Evolutionary conservation across 805 yeast species (phyloP).

Genomic region (Candida andamanensis): DNA sequence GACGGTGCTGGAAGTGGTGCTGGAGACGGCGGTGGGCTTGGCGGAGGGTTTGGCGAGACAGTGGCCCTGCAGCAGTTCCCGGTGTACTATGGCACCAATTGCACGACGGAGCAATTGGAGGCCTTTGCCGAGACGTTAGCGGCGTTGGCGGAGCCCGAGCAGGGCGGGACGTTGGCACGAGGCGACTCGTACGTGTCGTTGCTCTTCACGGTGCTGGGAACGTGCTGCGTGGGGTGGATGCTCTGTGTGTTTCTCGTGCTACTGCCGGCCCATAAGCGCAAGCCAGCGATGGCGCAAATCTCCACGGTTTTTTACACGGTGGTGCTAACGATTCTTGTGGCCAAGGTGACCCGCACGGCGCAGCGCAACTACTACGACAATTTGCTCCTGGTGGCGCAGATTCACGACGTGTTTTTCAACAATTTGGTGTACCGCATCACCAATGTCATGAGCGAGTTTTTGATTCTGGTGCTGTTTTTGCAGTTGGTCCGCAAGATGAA

Average conservation of each 20-base stretch:
- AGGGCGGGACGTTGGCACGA: conserved; percentile 14
- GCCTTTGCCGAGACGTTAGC: too few species aligned
- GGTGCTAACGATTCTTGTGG: conserved; percentile 47
- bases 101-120: conserved; percentile 1
- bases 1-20: too few species aligned
- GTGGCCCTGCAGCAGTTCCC: conserved; percentile 19
- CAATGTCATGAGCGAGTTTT: conserved; percentile 35
- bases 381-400: conserved; percentile 46
- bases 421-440: conserved; percentile 34
- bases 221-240: conserved; percentile 68
- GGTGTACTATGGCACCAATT: conserved; percentile 44
- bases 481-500: conserved; percentile 33
- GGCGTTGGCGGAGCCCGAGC: too few species aligned
- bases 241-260: conserved; percentile 51
- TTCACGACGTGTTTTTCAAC: conserved; percentile 34
- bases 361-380: conserved; percentile 47
- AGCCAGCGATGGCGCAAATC: conserved; percentile 53
- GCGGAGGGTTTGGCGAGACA: not conserved
- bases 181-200: conserved; percentile 43
- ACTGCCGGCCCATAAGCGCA: conserved; percentile 43
- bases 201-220: conserved; percentile 48
- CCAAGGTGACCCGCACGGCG: conserved; percentile 42
- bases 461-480: conserved; percentile 51
- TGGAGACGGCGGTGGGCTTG: too few species aligned
- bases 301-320: conserved; percentile 56